Evolutionary conservation across 2,329 filamentous ascomycete species (phyloP), one percentile per base, ranked within the genome.

Genomic region (Cercospora berteroae): DNA sequence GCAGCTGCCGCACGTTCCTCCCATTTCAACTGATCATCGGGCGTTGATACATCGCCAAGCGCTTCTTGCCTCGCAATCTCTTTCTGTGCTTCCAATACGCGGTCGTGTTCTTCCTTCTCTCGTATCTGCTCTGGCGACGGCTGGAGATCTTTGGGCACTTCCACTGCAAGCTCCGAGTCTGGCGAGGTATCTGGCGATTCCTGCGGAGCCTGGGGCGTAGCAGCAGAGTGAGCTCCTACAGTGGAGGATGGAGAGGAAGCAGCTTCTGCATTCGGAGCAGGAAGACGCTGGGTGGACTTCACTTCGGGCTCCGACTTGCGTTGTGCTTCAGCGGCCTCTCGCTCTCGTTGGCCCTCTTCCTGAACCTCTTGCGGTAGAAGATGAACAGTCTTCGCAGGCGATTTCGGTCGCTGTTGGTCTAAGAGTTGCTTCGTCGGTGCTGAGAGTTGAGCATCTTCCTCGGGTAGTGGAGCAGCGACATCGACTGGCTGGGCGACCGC

Each of bases 151-250:
- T 68, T 77, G 66, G 67, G 75, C 20, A 67, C 73, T 65, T 36
- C 71, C 57, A 70, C 75, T 4, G 68, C 71, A 55, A 63, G 66
- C 39, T 77, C 76, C 3, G 77, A 77, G 31, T 76, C 74, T 18
- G 76, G 75, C 18, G 75, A 76, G 8, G 75, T 77, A 62, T 76
- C 76, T 29, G 80, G 80, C 9, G 77, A 79, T 66, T 82, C 81
- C 57, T 80, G 77, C 29, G 89, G 86, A 44, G 89, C 84, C 39
- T 85, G 86, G 1, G 92, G 90, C 0, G 92, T 95, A 23, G 89
- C 88, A 64, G 88, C 88, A 52, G 90, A 93, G 73, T 89, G 89
- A 1, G 89, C 86, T 33, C 84, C 88, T 64, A 87, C 81, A 0
- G 90, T 93, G 5, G 92, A 94, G 8, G 83, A 86, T 25, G 86